A percentile compares a stretch with the other conserved stretches of the same genome.
phyloP scores from a whole-genome alignment of 2,329 filamentous ascomycete genomes.

The Sclerotinia spermophila region DNA sequence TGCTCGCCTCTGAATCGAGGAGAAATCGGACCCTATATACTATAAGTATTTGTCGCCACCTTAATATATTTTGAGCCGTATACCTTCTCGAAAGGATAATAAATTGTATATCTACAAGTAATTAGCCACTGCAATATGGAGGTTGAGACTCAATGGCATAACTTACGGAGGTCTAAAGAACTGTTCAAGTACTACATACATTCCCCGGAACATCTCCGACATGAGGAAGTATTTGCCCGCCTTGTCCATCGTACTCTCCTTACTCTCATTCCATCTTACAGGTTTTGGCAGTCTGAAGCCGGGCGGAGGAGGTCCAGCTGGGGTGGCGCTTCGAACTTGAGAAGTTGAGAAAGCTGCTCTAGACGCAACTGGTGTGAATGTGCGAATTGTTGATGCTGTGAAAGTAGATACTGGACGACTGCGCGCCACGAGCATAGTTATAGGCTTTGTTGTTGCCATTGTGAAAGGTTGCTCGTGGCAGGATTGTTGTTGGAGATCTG shows the following conservation, averaged over 20 bases:
- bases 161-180: slow-evolving; percentile 97
- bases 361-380: slow-evolving; percentile 26
- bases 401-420: slow-evolving; percentile 34
- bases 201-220: slow-evolving; percentile 92
- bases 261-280: slow-evolving; percentile 75
- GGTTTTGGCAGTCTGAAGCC: slow-evolving; percentile 75
- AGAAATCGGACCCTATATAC: slow-evolving; percentile 78
- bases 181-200: slow-evolving; percentile 97
- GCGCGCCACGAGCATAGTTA: slow-evolving; percentile 39
- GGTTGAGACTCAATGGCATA: slow-evolving; percentile 28
- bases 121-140: slow-evolving; percentile 32
- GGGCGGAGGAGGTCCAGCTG: slow-evolving; percentile 71
- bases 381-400: slow-evolving; percentile 28
- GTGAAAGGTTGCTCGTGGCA: slow-evolving; percentile 35
- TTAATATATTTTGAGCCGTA: slow-evolving; percentile 20
- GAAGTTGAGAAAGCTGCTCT: slow-evolving; percentile 35
- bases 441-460: slow-evolving; percentile 39
- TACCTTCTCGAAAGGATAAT: slow-evolving; percentile 96
- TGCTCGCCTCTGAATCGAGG: slow-evolving; percentile 98
- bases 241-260: slow-evolving; percentile 75
- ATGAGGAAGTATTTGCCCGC: slow-evolving; percentile 92
- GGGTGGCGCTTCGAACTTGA: slow-evolving; percentile 50
- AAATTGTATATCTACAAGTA: slow-evolving; percentile 81
- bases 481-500: slow-evolving; percentile 28
- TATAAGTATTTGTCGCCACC: slow-evolving; percentile 27